phyloP scores from a whole-genome alignment of 1,284 basidiomycete genomes.

The Athelia sp. region DNA sequence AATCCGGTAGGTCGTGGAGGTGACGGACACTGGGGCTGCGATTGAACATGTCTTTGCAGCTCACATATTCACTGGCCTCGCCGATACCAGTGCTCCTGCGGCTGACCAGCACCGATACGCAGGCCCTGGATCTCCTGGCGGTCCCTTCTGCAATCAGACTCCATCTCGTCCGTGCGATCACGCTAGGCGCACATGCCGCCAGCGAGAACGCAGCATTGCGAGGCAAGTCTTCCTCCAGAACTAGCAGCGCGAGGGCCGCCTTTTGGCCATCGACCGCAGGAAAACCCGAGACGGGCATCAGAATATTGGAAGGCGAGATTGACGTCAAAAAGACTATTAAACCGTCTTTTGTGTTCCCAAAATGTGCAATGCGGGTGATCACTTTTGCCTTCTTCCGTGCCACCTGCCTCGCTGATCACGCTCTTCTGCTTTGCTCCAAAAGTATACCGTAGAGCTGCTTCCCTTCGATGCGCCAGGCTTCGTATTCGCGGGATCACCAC shows the following conservation, averaged over 20 bases:
- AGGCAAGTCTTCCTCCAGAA: background rate
- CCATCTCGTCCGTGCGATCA: slow-evolving; percentile 38
- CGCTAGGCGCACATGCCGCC: slow-evolving; percentile 29
- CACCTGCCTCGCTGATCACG: background rate
- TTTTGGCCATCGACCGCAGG: slow-evolving; percentile 38
- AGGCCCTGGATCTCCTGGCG: slow-evolving; percentile 37
- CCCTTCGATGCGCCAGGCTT: slow-evolving; percentile 36
- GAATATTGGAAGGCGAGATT: slow-evolving; percentile 43
- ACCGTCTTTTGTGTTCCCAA: slow-evolving; percentile 42
- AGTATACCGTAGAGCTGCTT: slow-evolving; percentile 39
- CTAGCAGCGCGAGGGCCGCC: slow-evolving; percentile 17
- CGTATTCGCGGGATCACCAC: background rate
- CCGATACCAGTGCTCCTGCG: slow-evolving; percentile 38
- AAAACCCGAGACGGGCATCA: slow-evolving; percentile 20
- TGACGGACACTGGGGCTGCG: background rate
- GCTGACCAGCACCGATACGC: slow-evolving; percentile 33
- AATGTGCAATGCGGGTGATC: slow-evolving; percentile 42
- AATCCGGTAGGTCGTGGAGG: slow-evolving; percentile 31
- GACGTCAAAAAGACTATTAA: slow-evolving; percentile 40
- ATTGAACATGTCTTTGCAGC: background rate
- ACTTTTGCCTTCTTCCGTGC: background rate
- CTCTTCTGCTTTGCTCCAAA: background rate
- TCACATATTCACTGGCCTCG: slow-evolving; percentile 41
- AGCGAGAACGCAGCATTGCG: no score
- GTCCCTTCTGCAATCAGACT: slow-evolving; percentile 34